phyloP scores from a whole-genome alignment of 805 yeast species.

The Candida krabiensis region DNA sequence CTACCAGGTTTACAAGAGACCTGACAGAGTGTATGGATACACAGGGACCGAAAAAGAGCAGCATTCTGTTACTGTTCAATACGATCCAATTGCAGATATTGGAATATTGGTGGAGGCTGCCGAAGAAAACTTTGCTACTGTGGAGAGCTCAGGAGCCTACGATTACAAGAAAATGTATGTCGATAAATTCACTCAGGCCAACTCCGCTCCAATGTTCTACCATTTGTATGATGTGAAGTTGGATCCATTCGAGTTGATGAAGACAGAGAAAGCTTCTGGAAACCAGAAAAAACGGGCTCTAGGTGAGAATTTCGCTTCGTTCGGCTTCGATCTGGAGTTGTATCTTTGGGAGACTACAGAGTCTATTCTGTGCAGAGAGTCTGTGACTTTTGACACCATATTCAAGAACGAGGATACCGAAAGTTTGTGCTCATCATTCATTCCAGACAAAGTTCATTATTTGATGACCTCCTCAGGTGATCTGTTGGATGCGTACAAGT shows the following conservation, averaged over 20 bases:
- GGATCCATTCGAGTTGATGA: conserved; percentile 37
- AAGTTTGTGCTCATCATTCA: conserved; percentile 9
- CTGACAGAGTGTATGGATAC: conserved; percentile 34
- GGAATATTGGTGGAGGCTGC: conserved; percentile 8
- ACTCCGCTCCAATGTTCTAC: conserved; percentile 23
- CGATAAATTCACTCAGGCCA: conserved; percentile 15
- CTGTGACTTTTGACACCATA: conserved; percentile 6
- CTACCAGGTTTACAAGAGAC: conserved; percentile 44
- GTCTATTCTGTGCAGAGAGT: conserved; percentile 15
- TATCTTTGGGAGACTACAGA: conserved; percentile 19
- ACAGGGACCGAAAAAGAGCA: conserved; percentile 41
- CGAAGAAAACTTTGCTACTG: background rate
- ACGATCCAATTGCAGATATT: conserved; percentile 41
- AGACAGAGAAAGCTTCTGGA: conserved; percentile 1
- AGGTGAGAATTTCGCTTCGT: conserved; percentile 13
- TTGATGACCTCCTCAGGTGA: conserved; percentile 6
- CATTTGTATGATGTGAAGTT: conserved; percentile 47
- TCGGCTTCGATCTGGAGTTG: conserved; percentile 17
- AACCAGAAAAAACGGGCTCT: conserved; percentile 7
- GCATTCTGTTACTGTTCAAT: conserved; percentile 41
- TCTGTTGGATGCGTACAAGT: background rate
- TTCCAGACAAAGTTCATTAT: conserved; percentile 10
- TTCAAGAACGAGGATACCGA: conserved; percentile 4
- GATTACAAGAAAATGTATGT: conserved; percentile 2
- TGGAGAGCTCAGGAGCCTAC: background rate